Conservation (phyloP, 2,329 filamentous ascomycete genomes). For the Mycosphaerelloides madeirae region DNA sequence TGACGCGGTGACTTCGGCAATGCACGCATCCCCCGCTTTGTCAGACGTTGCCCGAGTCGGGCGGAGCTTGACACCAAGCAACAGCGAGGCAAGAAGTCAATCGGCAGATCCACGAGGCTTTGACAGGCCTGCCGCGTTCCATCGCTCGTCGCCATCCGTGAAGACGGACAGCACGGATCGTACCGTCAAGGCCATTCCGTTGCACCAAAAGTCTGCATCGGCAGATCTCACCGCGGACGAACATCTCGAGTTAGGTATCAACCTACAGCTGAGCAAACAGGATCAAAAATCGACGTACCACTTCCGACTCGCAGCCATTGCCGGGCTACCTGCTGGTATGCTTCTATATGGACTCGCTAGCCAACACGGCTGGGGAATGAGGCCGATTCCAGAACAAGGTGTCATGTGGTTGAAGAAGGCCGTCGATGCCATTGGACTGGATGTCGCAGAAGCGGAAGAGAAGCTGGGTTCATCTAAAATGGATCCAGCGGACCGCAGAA, state of each 20-base stretch:
- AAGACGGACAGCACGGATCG: conserved; percentile 36
- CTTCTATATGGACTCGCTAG: conserved; percentile 91
- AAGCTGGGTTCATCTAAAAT: conserved; percentile 16
- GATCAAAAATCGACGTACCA: conserved; percentile 95
- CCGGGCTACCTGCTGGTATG: conserved; percentile 89
- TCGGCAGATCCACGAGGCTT: conserved; percentile 28
- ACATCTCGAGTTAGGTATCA: conserved; percentile 84
- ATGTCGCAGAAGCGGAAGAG: conserved; percentile 60
- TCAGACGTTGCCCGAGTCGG: conserved; percentile 15
- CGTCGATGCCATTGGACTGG: conserved; percentile 79
- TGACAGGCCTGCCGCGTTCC: conserved; percentile 15
- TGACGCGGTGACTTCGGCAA: conserved; percentile 8
- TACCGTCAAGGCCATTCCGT: conserved; percentile 40
- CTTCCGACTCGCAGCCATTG: conserved; percentile 78
- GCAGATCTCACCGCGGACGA: conserved; percentile 77
- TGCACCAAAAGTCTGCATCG: conserved; percentile 49
- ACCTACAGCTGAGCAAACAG: conserved; percentile 80
- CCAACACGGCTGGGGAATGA: conserved; percentile 96
- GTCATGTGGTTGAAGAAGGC: conserved; percentile 90
- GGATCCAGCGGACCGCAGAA: conserved; percentile 60
- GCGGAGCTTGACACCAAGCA: conserved; percentile 10
- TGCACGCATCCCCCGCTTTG: conserved; percentile 7
- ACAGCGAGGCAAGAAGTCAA: conserved; percentile 23
- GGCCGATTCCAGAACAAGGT: conserved; percentile 81
- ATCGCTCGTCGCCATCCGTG: conserved; percentile 31